Percentiles rank a stretch among this genome's conserved stretches.
Conservation (phyloP, 2,329 filamentous ascomycete genomes). For the Fonsecaea multimorphosa region DNA sequence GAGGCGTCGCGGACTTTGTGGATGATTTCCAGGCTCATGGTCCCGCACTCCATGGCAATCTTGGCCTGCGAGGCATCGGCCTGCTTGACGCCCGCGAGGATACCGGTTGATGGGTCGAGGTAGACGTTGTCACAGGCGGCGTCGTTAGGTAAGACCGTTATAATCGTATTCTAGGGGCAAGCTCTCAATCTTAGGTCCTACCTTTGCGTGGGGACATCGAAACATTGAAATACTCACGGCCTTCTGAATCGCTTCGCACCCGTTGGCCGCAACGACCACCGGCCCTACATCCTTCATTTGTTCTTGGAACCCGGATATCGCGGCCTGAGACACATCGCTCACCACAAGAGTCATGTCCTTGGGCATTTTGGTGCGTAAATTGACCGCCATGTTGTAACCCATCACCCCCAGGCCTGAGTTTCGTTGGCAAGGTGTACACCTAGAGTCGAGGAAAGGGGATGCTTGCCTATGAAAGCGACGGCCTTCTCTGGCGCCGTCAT, state of each 20-base stretch:
- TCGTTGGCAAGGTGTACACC: constrained; percentile 6
- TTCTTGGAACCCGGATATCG: constrained; percentile 46
- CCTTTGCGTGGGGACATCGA: not conserved
- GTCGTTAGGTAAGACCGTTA: constrained; percentile 20
- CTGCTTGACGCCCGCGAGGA: constrained; percentile 14
- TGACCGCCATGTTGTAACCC: constrained; percentile 50
- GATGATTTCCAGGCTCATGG: constrained; percentile 16
- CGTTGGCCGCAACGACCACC: constrained; percentile 45
- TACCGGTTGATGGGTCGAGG: constrained; percentile 10
- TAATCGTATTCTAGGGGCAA: constrained; percentile 18
- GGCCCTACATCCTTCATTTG: constrained; percentile 45
- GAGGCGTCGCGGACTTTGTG: constrained; percentile 19
- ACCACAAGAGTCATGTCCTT: constrained; percentile 43
- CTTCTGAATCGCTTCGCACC: constrained; percentile 47
- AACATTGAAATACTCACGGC: constrained; percentile 42
- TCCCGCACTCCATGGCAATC: constrained; percentile 26
- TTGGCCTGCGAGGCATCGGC: not conserved
- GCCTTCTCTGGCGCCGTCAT: constrained; percentile 12
- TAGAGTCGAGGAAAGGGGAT: not conserved
- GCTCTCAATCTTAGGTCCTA: constrained; percentile 3
- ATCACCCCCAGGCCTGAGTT: constrained; percentile 47
- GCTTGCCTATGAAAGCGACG: constrained; percentile 15
- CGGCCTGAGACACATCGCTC: constrained; percentile 47
- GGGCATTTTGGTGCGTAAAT: constrained; percentile 46
- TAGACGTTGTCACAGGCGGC: constrained; percentile 9